A percentile compares a stretch with the other conserved stretches of the same genome.
phyloP scores from a whole-genome alignment of 257 asterid species.

The Plantago major region DNA sequence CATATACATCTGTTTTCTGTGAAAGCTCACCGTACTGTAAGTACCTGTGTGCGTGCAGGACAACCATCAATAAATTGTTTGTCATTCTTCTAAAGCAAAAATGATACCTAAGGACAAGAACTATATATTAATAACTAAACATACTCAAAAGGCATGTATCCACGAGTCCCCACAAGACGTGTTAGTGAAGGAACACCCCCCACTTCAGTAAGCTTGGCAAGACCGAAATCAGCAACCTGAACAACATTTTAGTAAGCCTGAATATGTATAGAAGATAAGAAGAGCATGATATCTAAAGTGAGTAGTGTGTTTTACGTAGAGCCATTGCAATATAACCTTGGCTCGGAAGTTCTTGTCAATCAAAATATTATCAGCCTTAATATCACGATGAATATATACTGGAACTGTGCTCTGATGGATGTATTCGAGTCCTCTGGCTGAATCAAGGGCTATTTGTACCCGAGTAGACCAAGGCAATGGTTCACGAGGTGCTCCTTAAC shows the following conservation, averaged over 20 bases:
- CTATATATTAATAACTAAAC: background rate
- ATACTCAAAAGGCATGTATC: constrained; percentile 89
- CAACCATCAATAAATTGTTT: background rate
- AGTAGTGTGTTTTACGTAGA: background rate
- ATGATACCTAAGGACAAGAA: background rate
- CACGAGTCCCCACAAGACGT: constrained; percentile 78
- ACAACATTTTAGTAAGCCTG: background rate
- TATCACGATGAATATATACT: constrained; percentile 76
- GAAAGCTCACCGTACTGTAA: constrained; percentile 79
- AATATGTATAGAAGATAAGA: background rate
- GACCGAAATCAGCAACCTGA: constrained; percentile 91
- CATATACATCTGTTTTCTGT: constrained; percentile 69
- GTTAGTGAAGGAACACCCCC: constrained; percentile 67
- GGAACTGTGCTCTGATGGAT: constrained; percentile 90
- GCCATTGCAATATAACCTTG: constrained; percentile 35
- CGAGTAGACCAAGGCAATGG: constrained; percentile 65
- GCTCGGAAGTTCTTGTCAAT: constrained; percentile 70
- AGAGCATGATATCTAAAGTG: background rate
- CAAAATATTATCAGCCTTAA: constrained; percentile 72
- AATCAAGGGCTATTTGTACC: constrained; percentile 82
- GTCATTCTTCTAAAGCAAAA: background rate
- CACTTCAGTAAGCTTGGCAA: constrained; percentile 67
- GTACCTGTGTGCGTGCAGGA: constrained; percentile 47
- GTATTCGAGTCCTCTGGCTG: constrained; percentile 93
- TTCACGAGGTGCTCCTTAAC: constrained; percentile 33